These are phyloP conservation scores for Botrytis squamosa DNA, from an alignment of 2,329 filamentous ascomycete genomes.

Conservation along the genomic window DNA sequence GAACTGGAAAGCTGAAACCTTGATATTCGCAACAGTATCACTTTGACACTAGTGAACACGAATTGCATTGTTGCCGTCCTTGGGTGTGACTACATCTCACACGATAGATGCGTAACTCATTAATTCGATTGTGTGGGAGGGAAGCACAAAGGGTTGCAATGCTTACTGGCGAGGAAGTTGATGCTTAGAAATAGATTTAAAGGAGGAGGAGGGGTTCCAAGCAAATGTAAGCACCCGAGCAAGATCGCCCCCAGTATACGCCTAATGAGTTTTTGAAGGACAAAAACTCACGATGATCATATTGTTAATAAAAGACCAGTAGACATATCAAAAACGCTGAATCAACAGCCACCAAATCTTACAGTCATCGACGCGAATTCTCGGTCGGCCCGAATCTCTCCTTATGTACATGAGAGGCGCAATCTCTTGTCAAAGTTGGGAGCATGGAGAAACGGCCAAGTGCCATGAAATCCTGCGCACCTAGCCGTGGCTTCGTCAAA, in stretches of 20 bases:
- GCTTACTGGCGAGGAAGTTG: conserved; percentile 3
- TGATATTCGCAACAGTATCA: conserved; percentile 7
- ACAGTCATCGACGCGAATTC: not conserved
- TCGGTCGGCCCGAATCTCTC: conserved; percentile 16
- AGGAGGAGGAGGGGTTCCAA: not conserved
- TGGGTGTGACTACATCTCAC: not conserved
- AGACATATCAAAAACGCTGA: not conserved
- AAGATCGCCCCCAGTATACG: not conserved
- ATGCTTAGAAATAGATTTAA: conserved; percentile 5
- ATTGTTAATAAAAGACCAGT: not conserved
- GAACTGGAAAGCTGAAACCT: conserved; percentile 17
- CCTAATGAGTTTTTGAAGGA: not conserved
- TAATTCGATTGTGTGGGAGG: not conserved
- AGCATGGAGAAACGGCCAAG: conserved; percentile 2
- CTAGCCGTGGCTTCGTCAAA: not conserved
- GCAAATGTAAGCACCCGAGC: conserved; percentile 3
- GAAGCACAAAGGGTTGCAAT: conserved; percentile 15
- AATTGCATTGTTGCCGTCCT: conserved; percentile 6
- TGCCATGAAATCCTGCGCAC: not conserved
- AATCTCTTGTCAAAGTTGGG: conserved; percentile 1
- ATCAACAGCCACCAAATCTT: not conserved
- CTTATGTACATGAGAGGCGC: conserved; percentile 8
- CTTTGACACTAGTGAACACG: not conserved
- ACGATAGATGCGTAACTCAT: not conserved
- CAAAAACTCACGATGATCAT: not conserved